Evolutionary conservation across 1,284 basidiomycete species (phyloP).

Genomic region (Leucoagaricus sp.): DNA sequence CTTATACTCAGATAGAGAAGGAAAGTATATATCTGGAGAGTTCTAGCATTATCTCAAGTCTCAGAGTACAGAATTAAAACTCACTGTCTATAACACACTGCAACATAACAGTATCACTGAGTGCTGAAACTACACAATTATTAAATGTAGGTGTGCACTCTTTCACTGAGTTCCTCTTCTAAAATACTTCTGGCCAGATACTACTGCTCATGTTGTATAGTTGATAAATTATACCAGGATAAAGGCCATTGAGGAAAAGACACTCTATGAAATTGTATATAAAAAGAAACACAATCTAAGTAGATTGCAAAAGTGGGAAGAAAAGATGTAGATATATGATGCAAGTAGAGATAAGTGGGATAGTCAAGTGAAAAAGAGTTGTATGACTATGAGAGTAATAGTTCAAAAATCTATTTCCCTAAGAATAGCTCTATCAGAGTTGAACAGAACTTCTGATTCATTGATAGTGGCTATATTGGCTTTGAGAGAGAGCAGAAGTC

Average conservation of each 20-base stretch:
- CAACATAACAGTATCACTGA: conserved; percentile 38
- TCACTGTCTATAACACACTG: conserved; percentile 35
- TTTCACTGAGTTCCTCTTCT: conserved; percentile 23
- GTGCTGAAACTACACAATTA: conserved; percentile 28
- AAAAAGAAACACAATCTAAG: conserved; percentile 10
- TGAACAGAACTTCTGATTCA: conserved; percentile 29
- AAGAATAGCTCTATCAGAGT: conserved; percentile 23
- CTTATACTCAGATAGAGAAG: conserved; percentile 36
- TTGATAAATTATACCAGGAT: conserved; percentile 37
- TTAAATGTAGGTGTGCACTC: conserved; percentile 31
- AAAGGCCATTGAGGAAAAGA: conserved; percentile 22
- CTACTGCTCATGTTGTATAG: conserved; percentile 31
- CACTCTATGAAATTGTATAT: conserved; percentile 1
- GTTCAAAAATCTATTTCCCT: conserved; percentile 32
- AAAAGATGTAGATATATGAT: not conserved
- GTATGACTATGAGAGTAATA: conserved; percentile 28
- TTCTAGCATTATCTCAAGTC: conserved; percentile 28
- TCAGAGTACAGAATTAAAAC: conserved; percentile 27
- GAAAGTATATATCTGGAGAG: conserved; percentile 32
- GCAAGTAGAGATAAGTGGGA: not conserved
- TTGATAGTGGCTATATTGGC: not conserved
- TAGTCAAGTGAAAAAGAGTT: conserved; percentile 14
- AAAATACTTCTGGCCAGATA: conserved; percentile 2
- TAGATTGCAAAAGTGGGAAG: not conserved
- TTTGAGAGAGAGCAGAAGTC: conserved; percentile 4